Conservation (phyloP, 345 rosid genomes). For the Lepidium sativum region DNA sequence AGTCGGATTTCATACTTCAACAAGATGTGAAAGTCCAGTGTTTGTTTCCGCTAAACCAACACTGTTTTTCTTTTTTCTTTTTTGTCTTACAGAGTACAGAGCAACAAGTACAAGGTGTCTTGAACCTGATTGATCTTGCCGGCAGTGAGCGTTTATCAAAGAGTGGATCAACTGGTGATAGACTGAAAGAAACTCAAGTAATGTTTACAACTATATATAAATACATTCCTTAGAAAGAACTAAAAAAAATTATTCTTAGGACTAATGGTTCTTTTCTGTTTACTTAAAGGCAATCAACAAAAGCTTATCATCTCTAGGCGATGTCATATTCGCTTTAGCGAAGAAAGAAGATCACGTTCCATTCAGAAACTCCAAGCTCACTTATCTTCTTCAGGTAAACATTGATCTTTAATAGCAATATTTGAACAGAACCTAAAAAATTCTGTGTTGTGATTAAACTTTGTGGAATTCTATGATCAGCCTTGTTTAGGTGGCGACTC, state of each 20-base stretch:
- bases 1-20: background rate
- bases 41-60: background rate
- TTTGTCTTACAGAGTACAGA: conserved; percentile 57
- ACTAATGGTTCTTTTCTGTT: background rate
- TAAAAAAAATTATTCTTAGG: background rate
- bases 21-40: background rate
- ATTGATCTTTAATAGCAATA: background rate
- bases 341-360: conserved; percentile 96
- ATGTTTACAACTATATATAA: background rate
- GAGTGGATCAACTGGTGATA: conserved; percentile 95
- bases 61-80: background rate
- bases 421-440: background rate
- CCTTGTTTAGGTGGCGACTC: conserved; percentile 98
- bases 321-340: conserved; percentile 85
- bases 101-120: conserved; percentile 87
- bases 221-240: background rate
- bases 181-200: conserved; percentile 95
- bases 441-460: conserved; percentile 3
- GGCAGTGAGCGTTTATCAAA: conserved; percentile 96
- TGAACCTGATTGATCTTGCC: conserved; percentile 97
- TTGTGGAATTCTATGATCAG: conserved; percentile 33
- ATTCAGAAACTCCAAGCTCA: conserved; percentile 95
- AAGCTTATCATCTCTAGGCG: conserved; percentile 82
- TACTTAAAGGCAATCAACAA: conserved; percentile 76
- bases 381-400: conserved; percentile 93